A percentile compares a stretch with the other conserved stretches of the same genome.
These are phyloP conservation scores for Candida adriatica DNA, from an alignment of 805 yeast genomes.

Conservation along the genomic window DNA sequence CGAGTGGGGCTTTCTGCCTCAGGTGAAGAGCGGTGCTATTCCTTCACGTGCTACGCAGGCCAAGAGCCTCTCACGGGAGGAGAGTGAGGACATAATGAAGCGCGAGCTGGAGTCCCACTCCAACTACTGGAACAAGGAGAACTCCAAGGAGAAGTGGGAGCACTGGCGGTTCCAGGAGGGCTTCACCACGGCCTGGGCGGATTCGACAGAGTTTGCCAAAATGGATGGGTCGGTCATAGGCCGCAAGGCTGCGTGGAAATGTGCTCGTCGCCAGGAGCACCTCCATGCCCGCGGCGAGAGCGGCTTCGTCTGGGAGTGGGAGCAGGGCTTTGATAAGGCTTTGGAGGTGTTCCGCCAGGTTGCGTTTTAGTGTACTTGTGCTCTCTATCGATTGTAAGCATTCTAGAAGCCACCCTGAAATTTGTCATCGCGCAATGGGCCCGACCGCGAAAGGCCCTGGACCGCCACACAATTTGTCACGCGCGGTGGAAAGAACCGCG, in stretches of 20 bases:
- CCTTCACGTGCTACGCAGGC: conserved; percentile 28
- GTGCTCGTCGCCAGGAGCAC: conserved; percentile 59
- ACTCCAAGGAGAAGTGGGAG: conserved; percentile 58
- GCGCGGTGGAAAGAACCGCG: no score
- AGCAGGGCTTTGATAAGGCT: conserved; percentile 75
- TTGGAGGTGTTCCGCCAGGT: conserved; percentile 17
- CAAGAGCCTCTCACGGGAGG: conserved; percentile 33
- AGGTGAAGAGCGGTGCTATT: conserved; percentile 57
- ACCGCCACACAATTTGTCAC: neutral
- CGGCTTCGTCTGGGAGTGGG: conserved; percentile 77
- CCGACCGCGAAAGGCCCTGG: neutral
- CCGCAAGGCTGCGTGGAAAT: conserved; percentile 61
- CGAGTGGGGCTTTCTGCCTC: conserved; percentile 89
- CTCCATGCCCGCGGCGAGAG: conserved; percentile 46
- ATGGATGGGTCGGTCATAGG: conserved; percentile 72
- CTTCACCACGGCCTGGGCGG: conserved; percentile 67
- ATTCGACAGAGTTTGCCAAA: conserved; percentile 59
- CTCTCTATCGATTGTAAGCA: no score
- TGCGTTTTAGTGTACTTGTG: neutral
- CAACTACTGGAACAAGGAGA: conserved; percentile 61
- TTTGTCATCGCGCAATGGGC: no score
- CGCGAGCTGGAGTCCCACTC: conserved; percentile 40
- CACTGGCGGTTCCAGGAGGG: conserved; percentile 81
- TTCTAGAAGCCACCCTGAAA: no score
- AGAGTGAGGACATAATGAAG: conserved; percentile 34